These are phyloP conservation scores for Plasmodium vivax DNA, from an alignment of 169 alveolate species.

Conservation along the genomic window DNA sequence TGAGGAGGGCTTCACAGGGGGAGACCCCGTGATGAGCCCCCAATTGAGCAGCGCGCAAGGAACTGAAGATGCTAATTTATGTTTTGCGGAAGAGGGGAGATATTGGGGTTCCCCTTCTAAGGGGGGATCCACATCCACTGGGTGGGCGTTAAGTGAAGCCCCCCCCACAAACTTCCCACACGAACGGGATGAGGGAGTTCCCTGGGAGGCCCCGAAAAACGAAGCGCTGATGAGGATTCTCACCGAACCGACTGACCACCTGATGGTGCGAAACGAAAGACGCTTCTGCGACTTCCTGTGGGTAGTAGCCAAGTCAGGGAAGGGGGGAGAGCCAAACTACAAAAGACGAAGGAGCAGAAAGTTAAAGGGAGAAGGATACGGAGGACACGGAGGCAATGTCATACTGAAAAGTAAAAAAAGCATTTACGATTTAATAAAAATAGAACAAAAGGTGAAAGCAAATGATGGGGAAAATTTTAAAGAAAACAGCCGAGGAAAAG, in stretches of 20 bases:
- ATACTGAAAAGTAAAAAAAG: slow-evolving; percentile 79
- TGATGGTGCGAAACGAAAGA: slow-evolving; percentile 80
- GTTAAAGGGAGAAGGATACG: slow-evolving; percentile 86
- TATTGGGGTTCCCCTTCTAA: background rate
- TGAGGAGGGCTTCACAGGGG: background rate
- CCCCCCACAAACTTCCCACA: background rate
- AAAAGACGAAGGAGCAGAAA: slow-evolving; percentile 77
- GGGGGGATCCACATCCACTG: background rate
- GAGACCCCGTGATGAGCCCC: background rate
- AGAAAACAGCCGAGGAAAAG: slow-evolving; percentile 85
- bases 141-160: background rate
- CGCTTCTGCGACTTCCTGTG: slow-evolving; percentile 83
- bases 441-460: slow-evolving; percentile 80
- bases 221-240: slow-evolving; percentile 59
- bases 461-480: slow-evolving; percentile 81
- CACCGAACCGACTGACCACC: slow-evolving; percentile 41
- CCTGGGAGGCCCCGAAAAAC: background rate
- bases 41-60: background rate
- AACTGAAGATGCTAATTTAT: background rate
- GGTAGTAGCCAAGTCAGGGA: slow-evolving; percentile 81
- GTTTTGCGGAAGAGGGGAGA: background rate
- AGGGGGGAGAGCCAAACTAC: slow-evolving; percentile 84
- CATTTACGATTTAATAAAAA: slow-evolving; percentile 80
- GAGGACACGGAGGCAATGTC: slow-evolving; percentile 87
- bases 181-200: background rate